Conservation (phyloP, 306 rosid species). For the Psophocarpus tetragonolobus region DNA sequence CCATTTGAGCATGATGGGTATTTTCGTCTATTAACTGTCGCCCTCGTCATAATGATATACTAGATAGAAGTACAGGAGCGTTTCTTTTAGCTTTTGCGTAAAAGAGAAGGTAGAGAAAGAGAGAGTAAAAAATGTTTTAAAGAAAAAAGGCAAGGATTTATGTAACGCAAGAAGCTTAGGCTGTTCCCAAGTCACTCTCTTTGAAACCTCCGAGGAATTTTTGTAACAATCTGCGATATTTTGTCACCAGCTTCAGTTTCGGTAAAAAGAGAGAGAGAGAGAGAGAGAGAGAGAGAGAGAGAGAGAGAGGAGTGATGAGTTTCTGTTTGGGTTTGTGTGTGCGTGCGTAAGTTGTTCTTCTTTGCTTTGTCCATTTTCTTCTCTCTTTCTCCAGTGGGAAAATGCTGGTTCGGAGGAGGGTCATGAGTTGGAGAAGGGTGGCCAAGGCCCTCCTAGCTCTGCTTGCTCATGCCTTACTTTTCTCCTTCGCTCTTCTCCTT, state of each 20-base stretch:
- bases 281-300: neutral
- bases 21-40: neutral
- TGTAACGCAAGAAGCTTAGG: neutral
- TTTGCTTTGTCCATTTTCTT: constrained; percentile 6
- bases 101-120: constrained; percentile 36
- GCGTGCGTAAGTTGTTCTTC: constrained; percentile 9
- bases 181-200: constrained; percentile 27
- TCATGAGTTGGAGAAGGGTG: constrained; percentile 86
- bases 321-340: neutral
- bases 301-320: neutral
- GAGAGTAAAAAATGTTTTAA: neutral
- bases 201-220: constrained; percentile 44
- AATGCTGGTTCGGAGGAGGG: constrained; percentile 65
- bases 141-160: neutral
- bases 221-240: constrained; percentile 7
- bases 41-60: neutral
- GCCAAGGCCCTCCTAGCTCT: constrained; percentile 65
- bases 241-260: neutral
- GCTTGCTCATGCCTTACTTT: constrained; percentile 66
- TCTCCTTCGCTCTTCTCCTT: constrained; percentile 68
- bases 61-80: neutral
- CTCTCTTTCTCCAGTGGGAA: neutral
- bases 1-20: neutral
- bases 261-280: neutral
- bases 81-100: constrained; percentile 46